Evolutionary conservation across 768 basidiomycete species (phyloP).

Genomic region (Kwoniella dendrophila): DNA sequence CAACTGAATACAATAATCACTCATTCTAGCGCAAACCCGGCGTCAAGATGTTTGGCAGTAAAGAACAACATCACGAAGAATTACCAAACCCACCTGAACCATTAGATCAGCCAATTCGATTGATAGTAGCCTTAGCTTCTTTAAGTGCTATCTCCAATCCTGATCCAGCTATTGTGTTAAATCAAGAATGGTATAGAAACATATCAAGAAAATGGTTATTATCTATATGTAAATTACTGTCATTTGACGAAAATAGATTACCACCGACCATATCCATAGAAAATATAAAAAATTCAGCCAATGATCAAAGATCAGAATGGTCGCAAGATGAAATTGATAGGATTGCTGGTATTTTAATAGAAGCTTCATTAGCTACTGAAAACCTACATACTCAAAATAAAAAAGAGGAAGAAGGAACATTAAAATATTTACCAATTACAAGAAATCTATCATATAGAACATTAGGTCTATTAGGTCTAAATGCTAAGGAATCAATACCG

Average conservation of each 20-base stretch:
- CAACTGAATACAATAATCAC: too few species aligned
- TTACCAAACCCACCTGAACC: slow-evolving; percentile 31
- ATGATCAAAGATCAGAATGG: slow-evolving; percentile 39
- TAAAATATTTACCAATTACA: slow-evolving; percentile 49
- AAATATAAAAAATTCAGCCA: slow-evolving; percentile 19
- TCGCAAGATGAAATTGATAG: slow-evolving; percentile 22
- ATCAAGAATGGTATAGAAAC: slow-evolving; percentile 27
- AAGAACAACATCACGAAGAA: neutral
- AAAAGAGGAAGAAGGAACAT: slow-evolving; percentile 35
- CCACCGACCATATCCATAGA: slow-evolving; percentile 28
- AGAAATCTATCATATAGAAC: slow-evolving; percentile 40
- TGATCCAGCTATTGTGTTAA: neutral
- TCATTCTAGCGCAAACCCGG: too few species aligned
- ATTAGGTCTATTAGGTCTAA: slow-evolving; percentile 37
- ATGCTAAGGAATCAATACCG: slow-evolving; percentile 28
- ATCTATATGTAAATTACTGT: slow-evolving; percentile 40
- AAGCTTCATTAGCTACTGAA: slow-evolving; percentile 44
- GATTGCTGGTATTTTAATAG: slow-evolving; percentile 39
- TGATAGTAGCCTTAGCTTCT: slow-evolving; percentile 40
- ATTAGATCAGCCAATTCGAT: slow-evolving; percentile 34
- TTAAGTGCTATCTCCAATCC: slow-evolving; percentile 35
- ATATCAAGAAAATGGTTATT: slow-evolving; percentile 33
- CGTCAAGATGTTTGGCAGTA: neutral
- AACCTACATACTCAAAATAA: slow-evolving; percentile 18
- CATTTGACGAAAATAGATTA: slow-evolving; percentile 30